Conservation (phyloP, 495 filamentous ascomycete species). For the Aspergillus bertholletiae region DNA sequence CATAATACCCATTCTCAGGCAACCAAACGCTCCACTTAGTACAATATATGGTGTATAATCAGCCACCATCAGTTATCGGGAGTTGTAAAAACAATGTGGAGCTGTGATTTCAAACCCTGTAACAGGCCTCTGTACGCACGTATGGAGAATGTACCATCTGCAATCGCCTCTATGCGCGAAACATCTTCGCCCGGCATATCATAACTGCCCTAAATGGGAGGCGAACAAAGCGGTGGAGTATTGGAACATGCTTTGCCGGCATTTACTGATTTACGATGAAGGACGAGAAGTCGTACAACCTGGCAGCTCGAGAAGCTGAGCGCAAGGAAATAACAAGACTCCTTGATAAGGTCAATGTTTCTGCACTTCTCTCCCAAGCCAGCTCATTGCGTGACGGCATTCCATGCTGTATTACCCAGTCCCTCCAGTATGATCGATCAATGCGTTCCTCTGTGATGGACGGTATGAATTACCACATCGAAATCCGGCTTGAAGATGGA, state of each 20-base stretch:
- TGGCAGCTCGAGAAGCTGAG: constrained; percentile 23
- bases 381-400: constrained; percentile 22
- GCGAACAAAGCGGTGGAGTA: too few relatives aligned
- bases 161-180: constrained; percentile 26
- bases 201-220: constrained; percentile 35
- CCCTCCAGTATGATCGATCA: constrained; percentile 24
- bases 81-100: too few relatives aligned
- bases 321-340: constrained; percentile 22
- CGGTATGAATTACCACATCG: constrained; percentile 33
- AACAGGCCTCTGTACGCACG: constrained; percentile 24
- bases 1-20: too few relatives aligned
- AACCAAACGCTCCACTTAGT: too few relatives aligned
- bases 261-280: constrained; percentile 9
- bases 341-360: constrained; percentile 23
- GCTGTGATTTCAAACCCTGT: constrained; percentile 28
- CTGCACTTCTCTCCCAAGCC: constrained; percentile 20
- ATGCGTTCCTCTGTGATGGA: constrained; percentile 31
- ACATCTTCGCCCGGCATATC: constrained; percentile 23
- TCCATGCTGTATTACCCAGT: constrained; percentile 17
- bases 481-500: constrained; percentile 26
- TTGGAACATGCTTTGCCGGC: background rate
- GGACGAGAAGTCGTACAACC: constrained; percentile 26
- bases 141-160: constrained; percentile 32
- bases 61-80: too few relatives aligned
- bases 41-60: too few relatives aligned